phyloP scores from a whole-genome alignment of 139 green algal genomes.

The Coelastrella sp. region DNA sequence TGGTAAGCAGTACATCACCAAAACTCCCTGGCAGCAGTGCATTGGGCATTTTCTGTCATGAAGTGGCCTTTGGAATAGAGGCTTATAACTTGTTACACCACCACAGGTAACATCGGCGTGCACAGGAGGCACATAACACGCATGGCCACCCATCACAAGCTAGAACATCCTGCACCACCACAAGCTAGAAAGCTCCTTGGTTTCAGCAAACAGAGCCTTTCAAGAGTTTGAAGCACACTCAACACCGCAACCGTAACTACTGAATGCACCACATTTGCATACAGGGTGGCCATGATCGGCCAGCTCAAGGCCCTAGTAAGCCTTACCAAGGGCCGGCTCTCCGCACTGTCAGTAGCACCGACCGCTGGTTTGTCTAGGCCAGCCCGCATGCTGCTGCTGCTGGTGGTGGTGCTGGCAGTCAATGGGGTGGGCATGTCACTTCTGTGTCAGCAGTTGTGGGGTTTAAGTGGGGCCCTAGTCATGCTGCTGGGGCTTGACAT shows the following conservation, averaged over 20 bases:
- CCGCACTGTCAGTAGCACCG: conserved; percentile 46
- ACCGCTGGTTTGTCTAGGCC: not conserved
- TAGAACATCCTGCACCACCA: too few species aligned
- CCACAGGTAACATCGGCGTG: not conserved
- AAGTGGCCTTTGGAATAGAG: not conserved
- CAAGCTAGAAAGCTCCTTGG: too few species aligned
- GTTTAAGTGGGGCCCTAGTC: conserved; percentile 19
- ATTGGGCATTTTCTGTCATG: not conserved
- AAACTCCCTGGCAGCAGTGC: not conserved
- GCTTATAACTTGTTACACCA: not conserved
- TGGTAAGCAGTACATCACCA: conserved; percentile 48
- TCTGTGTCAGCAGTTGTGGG: not conserved
- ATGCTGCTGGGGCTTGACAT: conserved; percentile 63
- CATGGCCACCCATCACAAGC: too few species aligned
- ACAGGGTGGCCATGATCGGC: conserved; percentile 21
- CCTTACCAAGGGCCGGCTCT: conserved; percentile 57
- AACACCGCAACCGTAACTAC: too few species aligned
- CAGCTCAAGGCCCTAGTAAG: conserved; percentile 57
- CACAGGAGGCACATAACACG: too few species aligned
- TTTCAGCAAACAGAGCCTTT: too few species aligned
- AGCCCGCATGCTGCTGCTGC: conserved; percentile 50
- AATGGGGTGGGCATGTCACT: not conserved
- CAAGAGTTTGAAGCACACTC: too few species aligned
- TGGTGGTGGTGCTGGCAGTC: conserved; percentile 57
- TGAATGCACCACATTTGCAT: not conserved